Percentiles rank a stretch among this genome's conserved stretches.
Evolutionary conservation across 1,139 yeast genomes (phyloP).

Genomic region (Blastobotrys arbuscula): DNA sequence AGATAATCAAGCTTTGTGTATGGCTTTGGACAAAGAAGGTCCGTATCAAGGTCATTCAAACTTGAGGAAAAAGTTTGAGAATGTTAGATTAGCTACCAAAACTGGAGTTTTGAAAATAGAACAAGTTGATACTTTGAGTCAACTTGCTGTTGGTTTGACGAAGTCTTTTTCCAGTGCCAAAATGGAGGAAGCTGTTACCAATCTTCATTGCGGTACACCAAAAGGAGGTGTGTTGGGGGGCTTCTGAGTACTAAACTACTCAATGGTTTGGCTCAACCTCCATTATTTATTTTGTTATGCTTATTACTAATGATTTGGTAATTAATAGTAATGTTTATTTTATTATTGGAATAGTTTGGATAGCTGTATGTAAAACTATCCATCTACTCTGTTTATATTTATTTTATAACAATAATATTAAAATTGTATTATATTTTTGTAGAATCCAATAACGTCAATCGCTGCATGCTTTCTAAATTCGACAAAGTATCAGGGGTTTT

Average conservation of each 20-base stretch:
- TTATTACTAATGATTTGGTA: no score
- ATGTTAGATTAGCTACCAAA: not conserved
- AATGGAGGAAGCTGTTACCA: not conserved
- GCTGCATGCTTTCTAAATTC: no score
- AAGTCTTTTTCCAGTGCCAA: not conserved
- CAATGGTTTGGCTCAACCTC: no score
- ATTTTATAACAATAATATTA: no score
- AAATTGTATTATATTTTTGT: no score
- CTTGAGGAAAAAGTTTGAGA: not conserved
- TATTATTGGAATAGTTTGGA: no score
- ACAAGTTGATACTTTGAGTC: not conserved
- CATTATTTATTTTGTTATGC: no score
- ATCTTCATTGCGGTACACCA: not conserved
- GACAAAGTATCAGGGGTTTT: no score
- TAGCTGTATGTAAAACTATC: no score
- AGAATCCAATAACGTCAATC: no score
- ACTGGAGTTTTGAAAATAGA: not conserved
- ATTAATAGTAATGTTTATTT: no score
- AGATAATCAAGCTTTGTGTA: not conserved
- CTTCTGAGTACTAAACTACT: not conserved
- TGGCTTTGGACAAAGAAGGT: not conserved
- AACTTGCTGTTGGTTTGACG: not conserved
- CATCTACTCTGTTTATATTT: no score
- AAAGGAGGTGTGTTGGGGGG: not conserved
- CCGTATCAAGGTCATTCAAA: not conserved